Evolutionary conservation across 805 yeast genomes (phyloP).

Genomic region (Metschnikowia dekortorum): DNA sequence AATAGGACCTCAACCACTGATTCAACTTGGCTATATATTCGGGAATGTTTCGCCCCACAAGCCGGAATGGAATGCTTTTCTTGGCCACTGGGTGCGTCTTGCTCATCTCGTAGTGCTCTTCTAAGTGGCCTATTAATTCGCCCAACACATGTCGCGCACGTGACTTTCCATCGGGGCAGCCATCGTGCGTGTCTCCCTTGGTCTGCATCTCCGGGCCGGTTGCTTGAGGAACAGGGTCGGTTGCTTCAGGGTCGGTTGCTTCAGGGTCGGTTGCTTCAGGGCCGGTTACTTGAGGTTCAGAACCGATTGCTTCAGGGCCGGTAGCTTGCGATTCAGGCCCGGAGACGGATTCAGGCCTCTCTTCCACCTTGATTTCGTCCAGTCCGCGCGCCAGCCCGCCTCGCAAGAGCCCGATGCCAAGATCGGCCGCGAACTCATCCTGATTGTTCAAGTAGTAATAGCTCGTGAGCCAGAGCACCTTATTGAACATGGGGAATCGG

Average conservation of each 20-base stretch:
- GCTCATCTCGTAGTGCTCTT: constrained; percentile 28
- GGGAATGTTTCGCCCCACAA: constrained; percentile 27
- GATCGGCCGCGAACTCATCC: constrained; percentile 17
- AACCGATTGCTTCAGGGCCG: no score
- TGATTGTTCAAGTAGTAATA: constrained; percentile 32
- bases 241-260: no score
- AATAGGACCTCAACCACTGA: constrained; percentile 3
- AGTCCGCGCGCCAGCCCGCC: not conserved
- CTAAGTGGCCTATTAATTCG: constrained; percentile 24
- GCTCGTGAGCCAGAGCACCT: constrained; percentile 65
- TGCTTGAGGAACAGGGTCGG: no score
- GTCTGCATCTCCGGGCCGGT: no score
- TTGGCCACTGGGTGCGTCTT: constrained; percentile 30
- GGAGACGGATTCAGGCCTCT: no score
- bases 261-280: no score
- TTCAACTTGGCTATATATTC: constrained; percentile 16
- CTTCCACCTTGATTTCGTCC: no score
- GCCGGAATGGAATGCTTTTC: constrained; percentile 28
- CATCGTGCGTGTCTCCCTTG: not conserved
- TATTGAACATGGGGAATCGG: constrained; percentile 72
- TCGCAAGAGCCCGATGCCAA: not conserved
- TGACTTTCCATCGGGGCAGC: not conserved
- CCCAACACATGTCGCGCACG: constrained; percentile 5
- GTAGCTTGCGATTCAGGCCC: no score
- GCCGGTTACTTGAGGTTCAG: no score